A percentile compares a stretch with the other conserved stretches of the same genome.
Conservation (phyloP, 2,329 filamentous ascomycete genomes). For the Hymenotorrendiella dingleyae region DNA sequence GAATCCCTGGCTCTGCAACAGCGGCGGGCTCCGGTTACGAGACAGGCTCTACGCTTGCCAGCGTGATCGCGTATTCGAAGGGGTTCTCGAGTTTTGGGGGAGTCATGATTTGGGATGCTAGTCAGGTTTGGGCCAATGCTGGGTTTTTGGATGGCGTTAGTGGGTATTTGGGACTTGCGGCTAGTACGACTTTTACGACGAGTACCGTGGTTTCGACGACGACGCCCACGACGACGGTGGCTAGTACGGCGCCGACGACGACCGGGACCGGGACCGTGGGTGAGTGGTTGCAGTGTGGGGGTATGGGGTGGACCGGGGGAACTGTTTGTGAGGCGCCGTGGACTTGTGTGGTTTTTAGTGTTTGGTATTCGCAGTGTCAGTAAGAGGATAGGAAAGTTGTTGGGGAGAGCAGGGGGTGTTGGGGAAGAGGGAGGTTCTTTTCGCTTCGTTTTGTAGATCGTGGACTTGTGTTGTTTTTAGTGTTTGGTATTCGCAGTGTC, state of each 20-base stretch:
- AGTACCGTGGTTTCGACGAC: neutral
- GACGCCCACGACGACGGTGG: neutral
- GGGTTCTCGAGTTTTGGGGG: constrained; percentile 57
- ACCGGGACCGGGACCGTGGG: neutral
- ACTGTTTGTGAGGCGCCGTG: constrained; percentile 1
- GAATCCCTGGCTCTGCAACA: constrained; percentile 43
- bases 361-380: constrained; percentile 4
- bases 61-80: constrained; percentile 44
- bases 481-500: constrained; percentile 4
- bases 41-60: constrained; percentile 26
- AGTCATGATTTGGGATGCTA: constrained; percentile 65
- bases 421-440: too few species aligned
- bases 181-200: neutral
- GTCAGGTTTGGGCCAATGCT: constrained; percentile 51
- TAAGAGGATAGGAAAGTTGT: too few species aligned
- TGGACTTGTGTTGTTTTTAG: neutral
- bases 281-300: constrained; percentile 4
- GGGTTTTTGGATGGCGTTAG: constrained; percentile 41
- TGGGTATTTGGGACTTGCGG: constrained; percentile 7
- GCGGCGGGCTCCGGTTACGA: constrained; percentile 53
- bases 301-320: constrained; percentile 1
- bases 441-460: too few species aligned
- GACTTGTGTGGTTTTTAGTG: neutral
- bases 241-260: neutral
- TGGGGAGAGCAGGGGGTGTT: too few species aligned